Evolutionary conservation across 371 early-diverging fungal species (phyloP), one percentile per base, ranked within the genome.

Genomic region (Mucor irregularis): DNA sequence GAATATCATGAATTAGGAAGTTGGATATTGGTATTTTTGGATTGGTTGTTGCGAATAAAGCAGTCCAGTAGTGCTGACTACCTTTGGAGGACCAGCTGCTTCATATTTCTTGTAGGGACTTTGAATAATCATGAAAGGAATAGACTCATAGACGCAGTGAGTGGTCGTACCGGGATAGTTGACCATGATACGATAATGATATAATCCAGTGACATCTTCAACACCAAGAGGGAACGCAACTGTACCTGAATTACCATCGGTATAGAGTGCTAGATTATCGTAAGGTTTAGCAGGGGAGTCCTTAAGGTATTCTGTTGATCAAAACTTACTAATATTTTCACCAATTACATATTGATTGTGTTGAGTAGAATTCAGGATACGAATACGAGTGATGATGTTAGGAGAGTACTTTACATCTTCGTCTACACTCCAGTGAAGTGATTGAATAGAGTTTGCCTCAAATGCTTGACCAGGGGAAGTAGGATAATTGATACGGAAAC

Each of bases 171-270:
- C 67, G 21, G 51, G 49, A 35, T 71, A 71, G 39, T 71, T 71
- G 5, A 68, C 68, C 71, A 71, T 71, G 46, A 71, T 64, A 35
- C 71, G 68, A 26, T 68, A 62, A 47, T 71, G 68, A 45, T 71
- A 68, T n/a, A 58, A 26, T 24, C 65, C 64, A 45, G 64, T 59
- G 25, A 55, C 46, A 39, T 59, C 65, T 1, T 64, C 37, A 0
- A 64, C 54, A 2, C 38, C 22, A 21, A 71, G 46, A 43, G 62
- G 65, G 52, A 68, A 68, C 5, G 51, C 38, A n/a, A 45, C 60
- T 14, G 45, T 50, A 4, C 71, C 71, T 5, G 25, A 33, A 29
- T 61, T 64, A n/a, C 26, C 55, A 13, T 64, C 11, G 10, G 31
- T 40, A 24, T 52, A 55, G 8, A 64, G n/a, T 14, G 61, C 71